Conservation (phyloP, 768 basidiomycete species). For the Trametes cingulata region DNA sequence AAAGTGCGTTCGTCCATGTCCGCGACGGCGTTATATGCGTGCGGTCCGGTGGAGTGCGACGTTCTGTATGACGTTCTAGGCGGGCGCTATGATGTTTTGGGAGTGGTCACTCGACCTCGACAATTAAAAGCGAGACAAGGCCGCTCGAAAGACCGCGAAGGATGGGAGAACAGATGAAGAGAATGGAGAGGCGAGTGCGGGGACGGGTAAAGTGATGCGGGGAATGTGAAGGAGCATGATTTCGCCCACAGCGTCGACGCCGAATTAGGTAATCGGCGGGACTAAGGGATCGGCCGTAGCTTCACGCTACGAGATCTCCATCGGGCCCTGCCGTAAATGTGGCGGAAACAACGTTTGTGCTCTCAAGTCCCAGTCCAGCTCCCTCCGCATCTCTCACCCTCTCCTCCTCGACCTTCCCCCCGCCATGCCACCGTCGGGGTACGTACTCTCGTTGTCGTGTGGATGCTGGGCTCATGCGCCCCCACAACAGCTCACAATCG, state of each 20-base stretch:
- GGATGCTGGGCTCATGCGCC: constrained; percentile 4
- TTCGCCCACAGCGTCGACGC: not conserved
- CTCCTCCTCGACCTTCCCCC: constrained; percentile 9
- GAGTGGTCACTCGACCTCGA: not conserved
- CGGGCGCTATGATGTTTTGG: not conserved
- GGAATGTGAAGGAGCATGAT: not conserved
- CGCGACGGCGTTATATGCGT: not conserved
- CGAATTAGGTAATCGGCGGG: constrained; percentile 19
- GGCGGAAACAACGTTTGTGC: constrained; percentile 28
- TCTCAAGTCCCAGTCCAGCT: constrained; percentile 7
- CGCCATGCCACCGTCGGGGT: constrained; percentile 30
- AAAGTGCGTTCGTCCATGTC: not conserved
- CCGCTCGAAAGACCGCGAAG: not conserved
- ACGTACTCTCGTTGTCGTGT: constrained; percentile 2
- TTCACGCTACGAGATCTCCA: constrained; percentile 33
- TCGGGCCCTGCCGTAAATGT: constrained; percentile 32
- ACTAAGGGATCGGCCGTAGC: constrained; percentile 19
- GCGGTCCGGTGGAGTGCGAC: constrained; percentile 2
- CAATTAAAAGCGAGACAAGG: not conserved
- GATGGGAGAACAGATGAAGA: not conserved
- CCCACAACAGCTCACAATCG: constrained; percentile 45
- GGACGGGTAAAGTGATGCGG: constrained; percentile 1
- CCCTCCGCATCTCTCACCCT: constrained; percentile 16
- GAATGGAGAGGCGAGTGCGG: not conserved
- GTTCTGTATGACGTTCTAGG: not conserved